Conservation (phyloP, 805 yeast genomes). For the Wickerhamiella sergipiensis region DNA sequence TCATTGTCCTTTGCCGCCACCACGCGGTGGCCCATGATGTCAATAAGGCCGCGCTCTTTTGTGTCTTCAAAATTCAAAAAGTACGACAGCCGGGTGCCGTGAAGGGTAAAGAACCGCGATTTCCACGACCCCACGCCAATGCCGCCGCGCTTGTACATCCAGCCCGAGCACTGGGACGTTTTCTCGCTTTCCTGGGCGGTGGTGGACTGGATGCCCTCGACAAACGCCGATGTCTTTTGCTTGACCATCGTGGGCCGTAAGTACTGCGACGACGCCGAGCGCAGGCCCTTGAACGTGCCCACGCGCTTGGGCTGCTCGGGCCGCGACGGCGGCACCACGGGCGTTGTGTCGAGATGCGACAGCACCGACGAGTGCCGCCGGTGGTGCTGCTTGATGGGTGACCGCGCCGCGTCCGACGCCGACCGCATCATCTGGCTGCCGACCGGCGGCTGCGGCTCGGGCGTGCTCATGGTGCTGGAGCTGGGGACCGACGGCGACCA, state of each 20-base stretch:
- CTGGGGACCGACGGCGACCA: neutral
- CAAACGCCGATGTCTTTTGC: constrained; percentile 31
- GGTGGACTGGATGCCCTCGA: constrained; percentile 69
- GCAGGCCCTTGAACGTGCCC: constrained; percentile 32
- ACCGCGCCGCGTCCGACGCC: neutral
- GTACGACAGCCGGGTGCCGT: constrained; percentile 86
- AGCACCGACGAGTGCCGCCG: neutral
- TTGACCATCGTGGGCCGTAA: constrained; percentile 24
- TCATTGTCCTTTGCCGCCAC: constrained; percentile 65
- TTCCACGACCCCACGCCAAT: constrained; percentile 85
- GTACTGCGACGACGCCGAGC: constrained; percentile 38
- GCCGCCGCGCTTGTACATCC: constrained; percentile 91
- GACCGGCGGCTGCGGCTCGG: neutral
- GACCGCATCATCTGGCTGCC: constrained; percentile 2
- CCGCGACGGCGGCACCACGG: neutral
- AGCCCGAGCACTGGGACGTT: constrained; percentile 70
- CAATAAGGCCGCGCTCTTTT: constrained; percentile 84
- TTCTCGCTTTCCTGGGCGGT: constrained; percentile 68
- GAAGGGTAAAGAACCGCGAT: constrained; percentile 69
- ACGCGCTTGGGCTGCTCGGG: neutral
- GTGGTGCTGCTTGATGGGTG: neutral
- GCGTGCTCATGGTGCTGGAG: neutral
- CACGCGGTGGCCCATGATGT: constrained; percentile 88
- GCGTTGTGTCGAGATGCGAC: neutral
- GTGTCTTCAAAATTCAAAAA: constrained; percentile 66